These are phyloP conservation scores for Pseudocercospora crystallina DNA, from an alignment of 2,329 filamentous ascomycete genomes.

Conservation along the genomic window DNA sequence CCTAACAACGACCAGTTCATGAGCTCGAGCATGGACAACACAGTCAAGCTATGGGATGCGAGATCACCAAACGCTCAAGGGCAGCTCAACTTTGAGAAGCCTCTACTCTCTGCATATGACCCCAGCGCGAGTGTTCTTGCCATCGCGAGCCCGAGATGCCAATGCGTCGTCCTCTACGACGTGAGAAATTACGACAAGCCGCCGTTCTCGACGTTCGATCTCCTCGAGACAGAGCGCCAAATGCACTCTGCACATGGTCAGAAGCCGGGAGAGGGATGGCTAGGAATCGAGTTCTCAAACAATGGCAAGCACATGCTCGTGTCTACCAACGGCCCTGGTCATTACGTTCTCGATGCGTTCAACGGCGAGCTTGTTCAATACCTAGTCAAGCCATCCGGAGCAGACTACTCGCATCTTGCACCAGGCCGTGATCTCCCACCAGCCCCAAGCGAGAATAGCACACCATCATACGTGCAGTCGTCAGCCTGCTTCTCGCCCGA, in stretches of 20 bases:
- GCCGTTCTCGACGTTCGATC: conserved; percentile 83
- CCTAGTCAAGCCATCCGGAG: conserved; percentile 31
- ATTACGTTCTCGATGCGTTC: conserved; percentile 93
- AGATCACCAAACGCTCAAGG: conserved; percentile 77
- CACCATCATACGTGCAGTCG: conserved; percentile 54
- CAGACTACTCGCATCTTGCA: conserved; percentile 32
- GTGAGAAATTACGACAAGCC: conserved; percentile 89
- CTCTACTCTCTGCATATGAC: conserved; percentile 85
- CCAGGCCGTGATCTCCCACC: conserved; percentile 37
- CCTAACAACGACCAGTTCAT: conserved; percentile 89
- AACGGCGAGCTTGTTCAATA: conserved; percentile 63
- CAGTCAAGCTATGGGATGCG: conserved; percentile 86
- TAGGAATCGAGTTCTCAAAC: conserved; percentile 90
- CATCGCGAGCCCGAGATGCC: conserved; percentile 76
- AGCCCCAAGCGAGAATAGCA: conserved; percentile 45
- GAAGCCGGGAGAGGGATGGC: conserved; percentile 65
- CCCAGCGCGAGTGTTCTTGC: conserved; percentile 91
- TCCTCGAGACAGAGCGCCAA: conserved; percentile 63
- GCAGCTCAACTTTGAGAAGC: conserved; percentile 74
- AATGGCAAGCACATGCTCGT: conserved; percentile 86
- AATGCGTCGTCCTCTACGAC: conserved; percentile 85
- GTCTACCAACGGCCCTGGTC: conserved; percentile 78
- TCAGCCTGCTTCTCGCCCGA: conserved; percentile 90
- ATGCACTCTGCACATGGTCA: conserved; percentile 52
- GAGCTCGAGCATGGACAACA: conserved; percentile 87